Base-by-base conservation (phyloP, 768 basidiomycete genomes). In the Ramaria sp. region DNA sequence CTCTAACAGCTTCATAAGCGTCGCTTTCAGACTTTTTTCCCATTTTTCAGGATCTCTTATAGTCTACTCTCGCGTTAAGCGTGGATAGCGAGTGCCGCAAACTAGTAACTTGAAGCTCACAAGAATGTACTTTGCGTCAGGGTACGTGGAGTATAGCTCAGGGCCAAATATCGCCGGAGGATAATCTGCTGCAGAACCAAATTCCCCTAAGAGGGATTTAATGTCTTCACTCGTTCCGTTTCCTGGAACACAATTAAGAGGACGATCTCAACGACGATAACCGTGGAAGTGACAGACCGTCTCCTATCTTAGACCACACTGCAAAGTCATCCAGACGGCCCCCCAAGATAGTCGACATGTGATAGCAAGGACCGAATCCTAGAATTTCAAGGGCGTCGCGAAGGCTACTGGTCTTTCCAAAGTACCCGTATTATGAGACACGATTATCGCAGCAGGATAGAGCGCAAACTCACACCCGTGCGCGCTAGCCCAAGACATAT, bases 111-210 rank as follows among this genome's bases (percentile, higher is more conserved):
- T n/a, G 30, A 4, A 8, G 24, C 34, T 20, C 15, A 53, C 52
- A 16, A 53, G 42, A 44, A 53, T 53, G 43, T 42, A 53, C n/a
- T 53, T 53, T 22, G 38, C 52, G 25, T 53, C 52, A 3, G 52
- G 52, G 36, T 53, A 53, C 25, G 52, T 20, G 22, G 27, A 12
- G 28, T 53, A 53, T 3, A 53, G 28, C 41, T 41, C 39, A 5
- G 16, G 16, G 3, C 24, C 39, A 16, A 22, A 28, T 12, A 43
- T 44, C 27, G 52, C 52, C 9, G 52, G 27, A 22, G 52, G 39
- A 27, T 44, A 43, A 44, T 53, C 52, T 5, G 44, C 9, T 5
- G 32, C 28, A 7, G 52, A 43, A 2, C 18, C 22, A 44, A 43
- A 53, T 12, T 25, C 39, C 15, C 28, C 13, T 20, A 43, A 44